Conservation (phyloP, 1,139 yeast genomes). For the Yamadazyma triangularis region DNA sequence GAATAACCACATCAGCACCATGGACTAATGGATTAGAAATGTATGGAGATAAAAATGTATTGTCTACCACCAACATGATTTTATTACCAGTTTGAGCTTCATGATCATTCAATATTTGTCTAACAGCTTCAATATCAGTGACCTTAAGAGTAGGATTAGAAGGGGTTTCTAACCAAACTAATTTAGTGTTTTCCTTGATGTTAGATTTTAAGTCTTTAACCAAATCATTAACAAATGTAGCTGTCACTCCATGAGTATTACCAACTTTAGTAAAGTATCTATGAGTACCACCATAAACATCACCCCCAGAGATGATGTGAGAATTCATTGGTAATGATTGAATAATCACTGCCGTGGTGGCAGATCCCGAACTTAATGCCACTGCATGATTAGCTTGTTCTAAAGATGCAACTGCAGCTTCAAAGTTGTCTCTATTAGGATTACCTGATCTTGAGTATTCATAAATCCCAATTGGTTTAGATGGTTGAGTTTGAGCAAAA, state of each 20-base stretch:
- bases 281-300: conserved; percentile 92
- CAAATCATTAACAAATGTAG: conserved; percentile 65
- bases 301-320: conserved; percentile 79
- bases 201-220: conserved; percentile 53
- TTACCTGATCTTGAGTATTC: conserved; percentile 87
- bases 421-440: conserved; percentile 85
- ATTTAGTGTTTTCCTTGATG: conserved; percentile 58
- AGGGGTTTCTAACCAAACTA: conserved; percentile 90
- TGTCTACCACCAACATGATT: conserved; percentile 75
- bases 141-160: conserved; percentile 81
- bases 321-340: conserved; percentile 71
- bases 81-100: conserved; percentile 44
- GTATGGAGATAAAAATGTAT: conserved; percentile 93
- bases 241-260: conserved; percentile 69
- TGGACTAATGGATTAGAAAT: conserved; percentile 75
- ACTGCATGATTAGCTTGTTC: conserved; percentile 76
- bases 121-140: conserved; percentile 65
- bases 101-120: conserved; percentile 44
- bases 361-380: conserved; percentile 84
- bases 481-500: conserved; percentile 75
- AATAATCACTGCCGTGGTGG: conserved; percentile 74
- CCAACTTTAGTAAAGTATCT: conserved; percentile 88
- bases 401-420: conserved; percentile 73
- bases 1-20: conserved; percentile 87
- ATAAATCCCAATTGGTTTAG: conserved; percentile 71